Evolutionary conservation across 495 filamentous ascomycete genomes (phyloP), one percentile per base, ranked within the genome.

Genomic region (Paragyromitra xinjiangensis): DNA sequence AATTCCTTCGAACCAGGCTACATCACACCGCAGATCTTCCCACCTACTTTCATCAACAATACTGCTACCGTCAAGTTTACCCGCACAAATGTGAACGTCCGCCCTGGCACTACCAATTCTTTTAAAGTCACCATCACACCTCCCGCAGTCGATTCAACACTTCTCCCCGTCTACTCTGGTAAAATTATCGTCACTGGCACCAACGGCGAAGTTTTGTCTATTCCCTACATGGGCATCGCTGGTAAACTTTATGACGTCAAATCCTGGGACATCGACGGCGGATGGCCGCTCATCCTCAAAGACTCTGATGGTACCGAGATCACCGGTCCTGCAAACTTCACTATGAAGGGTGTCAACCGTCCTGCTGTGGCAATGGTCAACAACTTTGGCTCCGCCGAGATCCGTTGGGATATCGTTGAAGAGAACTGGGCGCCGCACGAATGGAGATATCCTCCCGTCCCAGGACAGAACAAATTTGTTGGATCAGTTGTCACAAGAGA

Each of bases 111-210:
- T 45, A 83, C 83, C 71, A 83, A 81, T 69, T 80, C 81, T 29
- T 73, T 88, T 71, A 81, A 82, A 6, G 85, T 88, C 66, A 84
- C 81, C 0, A 84, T 84, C 34, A 83, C 81, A 6, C 81, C 86
- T 1, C 87, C 87, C 19, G 78, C 73, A 29, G 77, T 87, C 0
- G 77, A 87, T 22, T 77, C 83, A 58, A 79, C 80, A 40, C 86
- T 84, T 12, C 83, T 88, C 26, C 86, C 86, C 0, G 84, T 88
- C 14, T 88, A 88, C 77, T 87, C 86, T 0, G 87, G 87, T 64
- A 87, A 87, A 81, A 84, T 88, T 53, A 80, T 85, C 51, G 64
- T 88, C 70, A 87, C 85, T 75, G 85, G 86, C 71, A 83, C 85
- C 24, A 87, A 87, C 80, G 85, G 85, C 51, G 83, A 85, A 14